Base-by-base conservation (phyloP, 208 protist species). In the Trypanosoma rangeli region DNA sequence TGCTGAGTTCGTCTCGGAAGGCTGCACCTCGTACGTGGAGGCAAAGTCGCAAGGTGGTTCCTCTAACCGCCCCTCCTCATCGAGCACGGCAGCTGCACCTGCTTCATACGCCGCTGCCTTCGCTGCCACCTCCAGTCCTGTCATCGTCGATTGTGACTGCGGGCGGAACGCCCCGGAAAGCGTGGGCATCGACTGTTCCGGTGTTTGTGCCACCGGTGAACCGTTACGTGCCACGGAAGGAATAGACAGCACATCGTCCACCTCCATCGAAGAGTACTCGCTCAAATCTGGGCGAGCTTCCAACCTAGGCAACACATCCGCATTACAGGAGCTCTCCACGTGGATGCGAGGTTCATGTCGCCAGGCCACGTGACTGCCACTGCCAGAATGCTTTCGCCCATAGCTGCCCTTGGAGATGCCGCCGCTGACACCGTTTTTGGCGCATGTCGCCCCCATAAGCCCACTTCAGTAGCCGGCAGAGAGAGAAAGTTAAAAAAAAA, bases 401-500 rank as follows among this genome's bases (percentile, higher is more conserved):
- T 9, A 15, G 33, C 26, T 16, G n/a, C 12, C 33, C 0, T n/a
- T 48, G 22, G 18, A 26, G 33, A n/a, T 22, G 26, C 18, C 62
- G 20, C 55, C 5, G 5, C 20, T 24, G 7, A n/a, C 42, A 54
- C 8, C 15, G 18, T 29, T 13, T 50, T 62, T 66, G 35, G 37
- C 37, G 52, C 68, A 73, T 33, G 68, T 65, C 22, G 59, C 24
- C 53, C 68, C 68, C 68, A 73, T 73, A 22, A 22, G 31, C 39
- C 20, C 16, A 50, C 28, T 50, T 26, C 29, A 58, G 20, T 18
- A 37, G 20, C 46, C 4, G 29, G 18, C 7, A 12, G 35, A 58
- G 16, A 46, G 18, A 67, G 28, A 70, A 26, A 75, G 20, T 22
- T 70, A 75, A 46, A 65, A 69, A 65, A 79, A 64, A 61, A 52